These are phyloP conservation scores for Vicia faba DNA, from an alignment of 306 rosid genomes.

Conservation along the genomic window DNA sequence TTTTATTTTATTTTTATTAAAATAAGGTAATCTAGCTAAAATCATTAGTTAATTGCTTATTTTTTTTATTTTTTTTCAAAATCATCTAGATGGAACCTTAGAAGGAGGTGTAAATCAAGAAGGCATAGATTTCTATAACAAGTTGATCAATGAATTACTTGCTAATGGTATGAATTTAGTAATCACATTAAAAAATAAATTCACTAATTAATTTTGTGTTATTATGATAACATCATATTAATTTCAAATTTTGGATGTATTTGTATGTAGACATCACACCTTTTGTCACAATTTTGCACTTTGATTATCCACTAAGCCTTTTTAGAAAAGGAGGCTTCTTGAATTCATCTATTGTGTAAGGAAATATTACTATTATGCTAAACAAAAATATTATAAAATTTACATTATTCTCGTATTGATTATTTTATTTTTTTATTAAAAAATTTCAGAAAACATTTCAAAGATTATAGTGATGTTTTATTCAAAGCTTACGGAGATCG, in stretches of 20 bases:
- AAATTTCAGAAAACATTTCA: constrained; percentile 40
- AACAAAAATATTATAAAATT: background rate
- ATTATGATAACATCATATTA: no score
- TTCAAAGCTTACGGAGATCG: constrained; percentile 47
- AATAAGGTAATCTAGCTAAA: background rate
- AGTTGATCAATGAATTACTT: constrained; percentile 36
- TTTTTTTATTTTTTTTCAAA: background rate
- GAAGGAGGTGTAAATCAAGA: constrained; percentile 7
- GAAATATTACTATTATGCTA: background rate
- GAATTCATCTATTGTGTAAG: constrained; percentile 40
- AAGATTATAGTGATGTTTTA: constrained; percentile 39
- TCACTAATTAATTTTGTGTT: no score
- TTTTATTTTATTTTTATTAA: background rate
- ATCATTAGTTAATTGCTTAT: background rate
- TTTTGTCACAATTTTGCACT: constrained; percentile 34
- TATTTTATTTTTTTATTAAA: background rate
- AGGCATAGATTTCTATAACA: constrained; percentile 42
- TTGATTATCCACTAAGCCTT: constrained; percentile 17
- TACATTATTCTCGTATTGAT: background rate
- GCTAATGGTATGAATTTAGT: constrained; percentile 21
- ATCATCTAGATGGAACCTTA: constrained; percentile 35
- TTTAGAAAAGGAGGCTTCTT: background rate
- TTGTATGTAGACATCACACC: constrained; percentile 31
- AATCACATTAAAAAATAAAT: no score
- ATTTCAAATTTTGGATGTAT: background rate